Percentiles rank a stretch among this genome's conserved stretches.
These are phyloP conservation scores for Penicillium paradoxum DNA, from an alignment of 495 filamentous ascomycete genomes.

Conservation along the genomic window DNA sequence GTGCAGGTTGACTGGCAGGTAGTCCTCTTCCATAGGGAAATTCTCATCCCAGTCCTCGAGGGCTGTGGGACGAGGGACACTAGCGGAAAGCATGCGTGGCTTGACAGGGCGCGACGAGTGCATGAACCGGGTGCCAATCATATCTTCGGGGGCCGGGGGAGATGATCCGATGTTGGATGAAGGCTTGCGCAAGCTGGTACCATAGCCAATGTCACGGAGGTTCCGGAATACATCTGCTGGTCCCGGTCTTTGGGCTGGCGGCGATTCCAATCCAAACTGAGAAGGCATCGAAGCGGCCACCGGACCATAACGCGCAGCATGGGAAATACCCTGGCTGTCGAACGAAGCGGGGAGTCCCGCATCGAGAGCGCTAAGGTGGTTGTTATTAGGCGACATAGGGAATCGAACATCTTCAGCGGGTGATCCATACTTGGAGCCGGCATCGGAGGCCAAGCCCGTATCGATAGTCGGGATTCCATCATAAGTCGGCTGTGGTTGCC, in stretches of 20 bases:
- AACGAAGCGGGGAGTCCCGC: constrained; percentile 93
- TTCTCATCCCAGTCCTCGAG: constrained; percentile 77
- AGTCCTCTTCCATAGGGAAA: constrained; percentile 91
- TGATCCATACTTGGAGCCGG: constrained; percentile 81
- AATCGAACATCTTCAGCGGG: constrained; percentile 68
- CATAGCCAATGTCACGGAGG: constrained; percentile 80
- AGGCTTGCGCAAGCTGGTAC: constrained; percentile 53
- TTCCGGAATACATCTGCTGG: constrained; percentile 72
- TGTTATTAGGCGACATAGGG: constrained; percentile 63
- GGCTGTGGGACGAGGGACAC: constrained; percentile 60
- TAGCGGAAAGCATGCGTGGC: constrained; percentile 66
- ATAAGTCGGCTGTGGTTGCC: constrained; percentile 38
- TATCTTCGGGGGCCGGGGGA: constrained; percentile 54
- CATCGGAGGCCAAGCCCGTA: constrained; percentile 69
- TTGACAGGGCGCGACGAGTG: constrained; percentile 80
- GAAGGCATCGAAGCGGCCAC: constrained; percentile 91
- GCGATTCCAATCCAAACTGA: constrained; percentile 87
- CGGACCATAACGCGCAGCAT: constrained; percentile 82
- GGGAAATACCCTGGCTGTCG: constrained; percentile 92
- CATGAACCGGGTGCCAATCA: constrained; percentile 61
- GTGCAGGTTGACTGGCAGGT: constrained; percentile 77
- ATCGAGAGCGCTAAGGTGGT: constrained; percentile 78
- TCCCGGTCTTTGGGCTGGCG: constrained; percentile 52
- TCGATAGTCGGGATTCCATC: constrained; percentile 71
- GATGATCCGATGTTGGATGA: constrained; percentile 59